These are phyloP conservation scores for Alternaria ventricosa DNA, from an alignment of 2,329 filamentous ascomycete genomes.

Conservation along the genomic window DNA sequence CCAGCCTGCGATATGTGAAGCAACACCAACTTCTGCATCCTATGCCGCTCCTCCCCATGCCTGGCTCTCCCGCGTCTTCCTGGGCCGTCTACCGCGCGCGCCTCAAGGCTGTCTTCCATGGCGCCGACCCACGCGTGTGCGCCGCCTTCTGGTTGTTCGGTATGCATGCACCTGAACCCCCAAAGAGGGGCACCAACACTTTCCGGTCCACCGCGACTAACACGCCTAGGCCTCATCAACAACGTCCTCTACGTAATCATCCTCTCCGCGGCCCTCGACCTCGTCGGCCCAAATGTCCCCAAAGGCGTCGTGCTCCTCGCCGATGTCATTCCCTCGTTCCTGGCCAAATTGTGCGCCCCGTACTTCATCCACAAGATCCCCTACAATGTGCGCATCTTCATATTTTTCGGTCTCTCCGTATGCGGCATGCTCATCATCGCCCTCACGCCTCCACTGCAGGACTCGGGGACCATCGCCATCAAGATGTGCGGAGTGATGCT, in stretches of 20 bases:
- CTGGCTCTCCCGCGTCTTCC: constrained; percentile 66
- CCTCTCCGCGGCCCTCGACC: constrained; percentile 91
- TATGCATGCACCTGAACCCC: constrained; percentile 46
- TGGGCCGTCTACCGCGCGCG: constrained; percentile 77
- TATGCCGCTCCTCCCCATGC: constrained; percentile 59
- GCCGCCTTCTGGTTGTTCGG: constrained; percentile 94
- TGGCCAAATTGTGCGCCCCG: constrained; percentile 85
- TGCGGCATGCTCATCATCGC: constrained; percentile 89
- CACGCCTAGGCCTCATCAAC: constrained; percentile 77
- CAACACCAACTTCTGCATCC: neutral
- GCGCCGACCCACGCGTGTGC: constrained; percentile 73
- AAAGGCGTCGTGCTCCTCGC: constrained; percentile 93
- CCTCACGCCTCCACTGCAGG: constrained; percentile 69
- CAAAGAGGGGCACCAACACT: neutral
- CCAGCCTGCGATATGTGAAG: constrained; percentile 6
- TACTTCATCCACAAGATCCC: constrained; percentile 92
- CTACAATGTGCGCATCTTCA: constrained; percentile 75
- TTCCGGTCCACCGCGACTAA: constrained; percentile 3
- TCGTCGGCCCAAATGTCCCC: constrained; percentile 84
- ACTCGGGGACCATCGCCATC: constrained; percentile 67
- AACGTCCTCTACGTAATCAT: constrained; percentile 98
- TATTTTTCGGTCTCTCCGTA: constrained; percentile 78
- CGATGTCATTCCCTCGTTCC: constrained; percentile 88
- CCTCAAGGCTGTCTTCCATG: constrained; percentile 67
- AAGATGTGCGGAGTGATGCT: constrained; percentile 86